Base-by-base conservation (phyloP, 164 flowering plant species). In the Magnolia sinica region DNA sequence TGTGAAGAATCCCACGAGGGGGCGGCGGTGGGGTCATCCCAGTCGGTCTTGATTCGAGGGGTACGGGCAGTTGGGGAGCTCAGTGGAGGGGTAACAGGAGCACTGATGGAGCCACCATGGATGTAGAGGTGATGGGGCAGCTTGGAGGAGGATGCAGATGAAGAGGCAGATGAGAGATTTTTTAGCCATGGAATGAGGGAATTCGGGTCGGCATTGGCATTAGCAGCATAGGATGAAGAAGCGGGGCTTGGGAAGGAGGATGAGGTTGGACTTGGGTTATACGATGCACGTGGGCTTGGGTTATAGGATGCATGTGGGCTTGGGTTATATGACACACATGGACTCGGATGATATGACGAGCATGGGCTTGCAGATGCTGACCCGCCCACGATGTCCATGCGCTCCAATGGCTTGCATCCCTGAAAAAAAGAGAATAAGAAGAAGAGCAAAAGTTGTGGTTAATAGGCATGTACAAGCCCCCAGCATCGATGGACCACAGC, bases 131-230 rank as follows among this genome's bases (percentile, higher is more conserved):
- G 87, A 77, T 83, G 88, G 24, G 91, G 90, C 18, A 86, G 81
- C 84, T 90, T 91, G 64, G 91, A 83, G 24, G 94, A 87, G 51
- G 90, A 80, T 11, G 91, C 84, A 0, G 92, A 86, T 50, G 86
- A 81, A 7, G 86, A 78, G 27, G 91, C 81, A 8, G 97, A 93
- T 2, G 97, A 93, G 9, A 93, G 91, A 84, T 90, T 91, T 80
- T 92, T 93, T 6, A 95, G 93, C 99, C 99, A 95, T 50, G 99
- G 99, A 63, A 95, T 92, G 73, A 95, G 95, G 52, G 95, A 91
- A 81, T 85, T 92, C 2, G 73, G 66, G 81, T 92, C 96, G 58
- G 86, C 76, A 29, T 68, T 82, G 10, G 76, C 55, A 59, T 81
- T 79, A 7, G 75, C 79, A 66, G 84, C 81, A 63, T 86, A 83